Evolutionary conservation across 108 stramenopile genomes (phyloP).

Genomic region (Conticribra guillardii): DNA sequence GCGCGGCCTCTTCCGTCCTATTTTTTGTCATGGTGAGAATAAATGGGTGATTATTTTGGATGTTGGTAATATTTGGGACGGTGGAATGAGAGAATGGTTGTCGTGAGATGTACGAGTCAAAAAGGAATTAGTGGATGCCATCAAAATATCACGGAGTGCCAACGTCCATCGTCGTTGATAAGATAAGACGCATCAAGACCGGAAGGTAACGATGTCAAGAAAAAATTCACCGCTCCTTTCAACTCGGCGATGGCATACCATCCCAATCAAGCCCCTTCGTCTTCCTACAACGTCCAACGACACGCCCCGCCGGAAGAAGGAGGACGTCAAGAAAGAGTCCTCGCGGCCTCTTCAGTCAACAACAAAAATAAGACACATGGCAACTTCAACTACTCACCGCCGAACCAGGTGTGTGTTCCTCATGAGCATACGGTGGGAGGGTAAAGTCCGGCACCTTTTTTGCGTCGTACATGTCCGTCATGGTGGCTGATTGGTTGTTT

Average conservation of each 20-base stretch:
- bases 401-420: conserved; percentile 56
- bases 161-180: no score
- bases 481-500: no score
- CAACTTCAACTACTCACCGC: conserved; percentile 25
- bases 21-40: not conserved
- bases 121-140: no score
- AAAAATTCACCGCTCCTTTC: no score
- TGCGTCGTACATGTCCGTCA: conserved; percentile 69
- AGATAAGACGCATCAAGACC: no score
- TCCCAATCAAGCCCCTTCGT: no score
- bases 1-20: conserved; percentile 65
- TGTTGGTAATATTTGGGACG: not conserved
- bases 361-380: conserved; percentile 15
- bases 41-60: not conserved
- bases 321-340: not conserved
- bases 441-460: conserved; percentile 56
- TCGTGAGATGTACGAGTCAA: no score
- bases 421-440: conserved; percentile 73
- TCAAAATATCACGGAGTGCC: no score
- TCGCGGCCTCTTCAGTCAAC: conserved; percentile 1
- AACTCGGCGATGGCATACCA: no score
- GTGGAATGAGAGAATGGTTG: not conserved
- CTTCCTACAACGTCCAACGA: no score
- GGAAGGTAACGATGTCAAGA: no score
- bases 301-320: no score